Base-by-base conservation (phyloP, 805 yeast genomes). In the Huiozyma naganishii region DNA sequence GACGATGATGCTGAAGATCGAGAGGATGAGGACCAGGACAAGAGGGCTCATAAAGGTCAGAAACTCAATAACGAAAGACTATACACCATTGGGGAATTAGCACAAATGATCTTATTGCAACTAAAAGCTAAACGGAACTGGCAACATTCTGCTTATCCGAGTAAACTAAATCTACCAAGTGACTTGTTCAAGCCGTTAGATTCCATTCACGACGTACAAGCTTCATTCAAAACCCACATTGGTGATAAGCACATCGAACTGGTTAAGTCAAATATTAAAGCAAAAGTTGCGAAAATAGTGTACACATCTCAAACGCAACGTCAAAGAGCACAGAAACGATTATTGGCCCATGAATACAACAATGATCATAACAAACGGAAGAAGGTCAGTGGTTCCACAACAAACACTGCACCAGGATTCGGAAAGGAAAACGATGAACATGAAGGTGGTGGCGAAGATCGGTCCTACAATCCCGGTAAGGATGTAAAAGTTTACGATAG, bases 131-230 rank as follows among this genome's bases (percentile, higher is more conserved):
- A 63, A 27, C 78, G 72, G 52, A 71, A 69, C 38, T 86, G 95
- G 95, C 73, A 73, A 23, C 67, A 83, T 44, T 74, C 80, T 27
- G 78, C 88, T 0, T 88, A 89, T 78, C 94, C 95, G 0, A 94
- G 90, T 1, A 83, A 80, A 52, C 60, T 83, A 12, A 74, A 76
- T 13, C 59, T 87, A 13, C 80, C 90, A 0, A 62, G 70, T n/a
- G 95, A 87, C 55, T 57, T 84, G 7, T 86, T 73, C 61, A 65
- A 69, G n/a, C 76, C 83, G 1, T 76, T 82, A 69, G 66, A 68
- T 7, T 67, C 74, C n/a, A 57, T 74, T 2, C 64, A 68, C 11
- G 81, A 77, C 47, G 81, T 86, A 2, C 82, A 78, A 47, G 62
- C 59, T 10, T 71, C 79, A 0, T 68, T 76, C 4, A 75, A 67